phyloP scores from a whole-genome alignment of 345 rosid species.

The Populus nigra region DNA sequence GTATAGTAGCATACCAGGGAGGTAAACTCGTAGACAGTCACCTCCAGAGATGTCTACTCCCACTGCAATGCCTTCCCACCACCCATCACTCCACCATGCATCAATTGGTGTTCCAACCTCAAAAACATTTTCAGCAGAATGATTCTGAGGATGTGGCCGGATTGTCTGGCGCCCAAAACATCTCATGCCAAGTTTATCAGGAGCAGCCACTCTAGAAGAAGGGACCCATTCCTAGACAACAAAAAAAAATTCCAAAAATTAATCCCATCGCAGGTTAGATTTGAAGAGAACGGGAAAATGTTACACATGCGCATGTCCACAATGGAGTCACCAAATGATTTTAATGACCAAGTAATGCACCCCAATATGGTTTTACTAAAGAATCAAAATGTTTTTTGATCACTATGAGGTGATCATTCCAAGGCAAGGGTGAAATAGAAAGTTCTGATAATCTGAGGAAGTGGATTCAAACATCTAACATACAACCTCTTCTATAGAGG shows the following conservation, averaged over 20 bases:
- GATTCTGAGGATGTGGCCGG: constrained; percentile 60
- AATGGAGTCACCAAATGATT: background rate
- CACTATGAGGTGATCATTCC: background rate
- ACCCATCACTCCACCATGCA: constrained; percentile 99
- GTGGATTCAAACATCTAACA: background rate
- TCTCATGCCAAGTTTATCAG: constrained; percentile 87
- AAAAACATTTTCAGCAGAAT: constrained; percentile 28
- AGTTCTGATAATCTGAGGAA: background rate
- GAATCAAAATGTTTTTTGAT: background rate
- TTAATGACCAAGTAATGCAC: background rate
- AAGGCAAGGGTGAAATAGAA: background rate
- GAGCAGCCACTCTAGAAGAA: constrained; percentile 57
- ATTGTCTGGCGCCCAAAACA: constrained; percentile 60
- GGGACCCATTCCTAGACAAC: constrained; percentile 81
- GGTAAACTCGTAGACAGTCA: constrained; percentile 57
- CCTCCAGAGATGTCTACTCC: constrained; percentile 32
- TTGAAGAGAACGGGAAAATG: background rate
- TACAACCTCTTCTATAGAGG: background rate
- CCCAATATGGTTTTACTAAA: background rate
- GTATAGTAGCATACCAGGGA: constrained; percentile 54
- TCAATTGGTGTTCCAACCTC: constrained; percentile 75
- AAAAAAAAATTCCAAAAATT: background rate
- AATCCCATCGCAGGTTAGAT: background rate
- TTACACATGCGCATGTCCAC: background rate
- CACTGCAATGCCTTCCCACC: constrained; percentile 95